Percentiles rank a stretch among this genome's conserved stretches.
Evolutionary conservation across 1,284 basidiomycete genomes (phyloP).

Genomic region (Cystobasidium slooffiae): DNA sequence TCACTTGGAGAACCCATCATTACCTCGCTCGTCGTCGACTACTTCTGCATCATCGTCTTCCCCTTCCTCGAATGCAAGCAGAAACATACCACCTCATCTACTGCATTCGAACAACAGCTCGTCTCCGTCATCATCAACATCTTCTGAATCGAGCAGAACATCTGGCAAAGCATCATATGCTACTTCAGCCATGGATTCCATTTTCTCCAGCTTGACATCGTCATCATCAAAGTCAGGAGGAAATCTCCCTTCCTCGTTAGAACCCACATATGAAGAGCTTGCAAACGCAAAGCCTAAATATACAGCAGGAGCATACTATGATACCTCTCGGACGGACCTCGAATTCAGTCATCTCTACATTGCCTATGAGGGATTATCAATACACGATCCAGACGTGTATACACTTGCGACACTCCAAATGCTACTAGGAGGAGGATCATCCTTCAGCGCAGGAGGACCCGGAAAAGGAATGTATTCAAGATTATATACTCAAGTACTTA

Average conservation of each 20-base stretch:
- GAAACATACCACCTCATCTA: constrained; percentile 60
- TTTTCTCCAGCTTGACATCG: constrained; percentile 14
- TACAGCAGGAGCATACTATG: constrained; percentile 78
- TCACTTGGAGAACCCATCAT: constrained; percentile 59
- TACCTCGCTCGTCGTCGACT: constrained; percentile 16
- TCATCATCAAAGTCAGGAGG: not conserved
- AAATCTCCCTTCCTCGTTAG: constrained; percentile 45
- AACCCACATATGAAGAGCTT: constrained; percentile 56
- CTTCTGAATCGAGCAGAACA: constrained; percentile 47
- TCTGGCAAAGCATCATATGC: constrained; percentile 48
- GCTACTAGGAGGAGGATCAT: constrained; percentile 90
- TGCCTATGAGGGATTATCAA: constrained; percentile 88
- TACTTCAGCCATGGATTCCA: constrained; percentile 43
- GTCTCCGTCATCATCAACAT: constrained; percentile 48
- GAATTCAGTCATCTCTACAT: constrained; percentile 94
- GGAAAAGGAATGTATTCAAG: constrained; percentile 99
- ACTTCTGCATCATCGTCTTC: constrained; percentile 43
- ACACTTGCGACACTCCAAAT: constrained; percentile 93
- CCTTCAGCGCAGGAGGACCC: constrained; percentile 93
- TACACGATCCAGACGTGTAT: constrained; percentile 93
- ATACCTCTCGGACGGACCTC: constrained; percentile 66
- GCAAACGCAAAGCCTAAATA: constrained; percentile 68
- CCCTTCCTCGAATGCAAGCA: constrained; percentile 63
- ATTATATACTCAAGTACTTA: constrained; percentile 95
- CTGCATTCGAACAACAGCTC: constrained; percentile 55